These are phyloP conservation scores for Cylindricascospora bacillispora DNA, from an alignment of 1,139 yeast genomes.

Conservation along the genomic window DNA sequence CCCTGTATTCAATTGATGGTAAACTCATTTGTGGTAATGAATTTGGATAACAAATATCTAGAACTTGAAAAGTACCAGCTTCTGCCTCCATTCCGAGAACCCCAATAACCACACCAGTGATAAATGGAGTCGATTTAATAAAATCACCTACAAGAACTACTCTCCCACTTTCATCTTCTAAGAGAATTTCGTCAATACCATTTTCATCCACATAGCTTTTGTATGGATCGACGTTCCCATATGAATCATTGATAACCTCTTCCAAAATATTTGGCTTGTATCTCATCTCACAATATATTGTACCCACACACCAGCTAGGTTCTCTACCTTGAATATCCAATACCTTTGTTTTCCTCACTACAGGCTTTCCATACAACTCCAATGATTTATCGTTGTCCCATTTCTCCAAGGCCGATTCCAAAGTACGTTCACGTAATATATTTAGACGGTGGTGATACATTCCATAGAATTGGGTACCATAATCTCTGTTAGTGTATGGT, in stretches of 20 bases:
- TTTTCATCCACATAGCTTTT: constrained; percentile 41
- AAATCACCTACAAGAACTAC: constrained; percentile 59
- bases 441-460: constrained; percentile 57
- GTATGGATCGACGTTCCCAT: constrained; percentile 29
- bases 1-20: constrained; percentile 6
- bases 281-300: constrained; percentile 72
- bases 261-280: constrained; percentile 73
- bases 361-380: constrained; percentile 28
- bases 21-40: constrained; percentile 43
- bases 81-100: constrained; percentile 75
- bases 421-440: constrained; percentile 41
- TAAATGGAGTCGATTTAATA: constrained; percentile 39
- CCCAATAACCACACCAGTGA: constrained; percentile 82
- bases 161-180: constrained; percentile 93
- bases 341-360: constrained; percentile 43
- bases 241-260: constrained; percentile 50
- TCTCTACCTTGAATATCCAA: constrained; percentile 60
- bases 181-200: constrained; percentile 43
- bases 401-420: constrained; percentile 33
- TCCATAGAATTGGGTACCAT: constrained; percentile 59
- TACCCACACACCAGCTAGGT: constrained; percentile 84
- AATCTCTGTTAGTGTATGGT: constrained; percentile 33
- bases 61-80: constrained; percentile 74
- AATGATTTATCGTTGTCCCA: constrained; percentile 37
- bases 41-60: constrained; percentile 66